Base-by-base conservation (phyloP, 2,329 filamentous ascomycete genomes). In the Colletotrichum sp. region DNA sequence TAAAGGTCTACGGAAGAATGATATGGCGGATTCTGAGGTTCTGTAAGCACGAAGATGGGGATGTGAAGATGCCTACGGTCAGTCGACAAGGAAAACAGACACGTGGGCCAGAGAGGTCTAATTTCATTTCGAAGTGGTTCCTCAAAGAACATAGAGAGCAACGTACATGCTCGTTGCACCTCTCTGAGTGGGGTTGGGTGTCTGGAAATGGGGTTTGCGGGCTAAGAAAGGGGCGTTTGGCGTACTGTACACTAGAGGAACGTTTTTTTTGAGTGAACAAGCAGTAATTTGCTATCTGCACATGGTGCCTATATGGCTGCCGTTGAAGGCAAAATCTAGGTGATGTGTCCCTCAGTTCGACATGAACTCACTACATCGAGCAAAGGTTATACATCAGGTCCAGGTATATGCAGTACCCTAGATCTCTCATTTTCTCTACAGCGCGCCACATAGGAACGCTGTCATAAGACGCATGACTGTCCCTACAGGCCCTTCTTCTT, bases 401-500 rank as follows among this genome's bases (percentile, higher is more conserved):
- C 10, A n/a, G 16, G 26, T 60, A 4, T 12, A n/a, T 60, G 26
- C 16, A 5, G 26, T 32, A 3, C 18, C 28, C 26, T 30, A n/a
- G 26, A 18, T 60, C 26, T 28, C 28, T 60, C 16, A n/a, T 18
- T 60, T 32, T n/a, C 10, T 36, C n/a, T 36, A 18, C 60, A 64
- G 28, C 28, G 10, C 18, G n/a, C 16, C n/a, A 38, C 58, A 67
- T 34, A 64, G 24, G 10, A 58, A 72, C 21, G 64, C 67, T 34
- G 34, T 43, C 48, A 52, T 8, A 38, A 24, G 32, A 30, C 8
- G 36, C 24, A 30, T 15, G 12, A 43, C 15, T 65, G 13, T 66
- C 38, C 38, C 78, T 78, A 83, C 60, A 84, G 75, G 15, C 80
- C 81, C 80, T 83, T 84, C 81, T 85, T 85, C 81, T 85, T 85